Conservation (phyloP, 495 filamentous ascomycete species). For the Penicillium daleae region DNA sequence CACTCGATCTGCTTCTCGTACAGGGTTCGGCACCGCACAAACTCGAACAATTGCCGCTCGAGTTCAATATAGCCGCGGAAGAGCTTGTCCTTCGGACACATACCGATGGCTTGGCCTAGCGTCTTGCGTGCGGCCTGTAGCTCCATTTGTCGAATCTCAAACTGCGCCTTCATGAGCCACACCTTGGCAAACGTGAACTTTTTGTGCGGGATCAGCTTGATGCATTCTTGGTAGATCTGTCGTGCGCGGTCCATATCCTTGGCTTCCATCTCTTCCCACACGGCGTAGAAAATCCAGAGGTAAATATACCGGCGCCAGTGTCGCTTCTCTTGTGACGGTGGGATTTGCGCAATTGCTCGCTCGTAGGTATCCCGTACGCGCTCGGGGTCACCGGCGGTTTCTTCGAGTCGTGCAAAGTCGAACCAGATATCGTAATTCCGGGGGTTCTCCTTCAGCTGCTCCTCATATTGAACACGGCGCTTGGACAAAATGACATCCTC, state of each 20-base stretch:
- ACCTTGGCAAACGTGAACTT: slow-evolving; percentile 97
- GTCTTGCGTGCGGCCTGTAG: slow-evolving; percentile 81
- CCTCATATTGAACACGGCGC: slow-evolving; percentile 89
- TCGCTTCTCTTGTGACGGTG: slow-evolving; percentile 93
- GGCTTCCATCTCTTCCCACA: slow-evolving; percentile 88
- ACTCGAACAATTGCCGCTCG: slow-evolving; percentile 91
- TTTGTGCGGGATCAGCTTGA: slow-evolving; percentile 90
- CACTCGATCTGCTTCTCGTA: slow-evolving; percentile 93
- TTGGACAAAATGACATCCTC: slow-evolving; percentile 97
- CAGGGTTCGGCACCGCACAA: slow-evolving; percentile 82
- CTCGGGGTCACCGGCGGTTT: slow-evolving; percentile 76
- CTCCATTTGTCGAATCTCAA: slow-evolving; percentile 86
- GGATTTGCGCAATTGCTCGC: slow-evolving; percentile 92
- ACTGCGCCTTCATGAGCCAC: slow-evolving; percentile 91
- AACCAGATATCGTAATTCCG: slow-evolving; percentile 98
- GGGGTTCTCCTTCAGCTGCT: slow-evolving; percentile 87
- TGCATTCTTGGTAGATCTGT: slow-evolving; percentile 87
- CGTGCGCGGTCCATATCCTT: slow-evolving; percentile 80
- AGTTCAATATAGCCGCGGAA: slow-evolving; percentile 93
- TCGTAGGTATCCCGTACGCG: slow-evolving; percentile 92
- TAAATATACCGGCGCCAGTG: slow-evolving; percentile 98
- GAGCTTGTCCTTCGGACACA: slow-evolving; percentile 93
- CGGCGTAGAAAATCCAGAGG: slow-evolving; percentile 95
- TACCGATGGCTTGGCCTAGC: slow-evolving; percentile 85
- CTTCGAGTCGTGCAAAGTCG: slow-evolving; percentile 90